These are phyloP conservation scores for Mucuna pruriens DNA, from an alignment of 306 rosid species.

Conservation along the genomic window DNA sequence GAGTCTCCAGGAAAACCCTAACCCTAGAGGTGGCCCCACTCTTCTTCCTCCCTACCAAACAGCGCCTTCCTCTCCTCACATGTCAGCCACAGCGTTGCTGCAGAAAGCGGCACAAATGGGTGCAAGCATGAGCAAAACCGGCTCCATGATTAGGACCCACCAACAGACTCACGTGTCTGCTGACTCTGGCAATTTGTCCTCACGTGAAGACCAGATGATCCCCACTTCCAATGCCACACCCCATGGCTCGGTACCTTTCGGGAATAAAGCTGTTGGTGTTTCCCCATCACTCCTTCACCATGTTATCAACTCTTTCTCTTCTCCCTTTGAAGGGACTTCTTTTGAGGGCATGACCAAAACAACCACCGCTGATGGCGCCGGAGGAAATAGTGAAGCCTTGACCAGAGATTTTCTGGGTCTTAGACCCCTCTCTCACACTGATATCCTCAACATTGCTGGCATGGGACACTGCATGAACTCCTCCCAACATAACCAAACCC, in stretches of 20 bases:
- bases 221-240: not conserved
- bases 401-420: slow-evolving; percentile 95
- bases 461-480: slow-evolving; percentile 62
- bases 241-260: slow-evolving; percentile 37
- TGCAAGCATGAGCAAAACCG: slow-evolving; percentile 52
- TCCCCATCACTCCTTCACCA: slow-evolving; percentile 55
- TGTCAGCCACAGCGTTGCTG: slow-evolving; percentile 97
- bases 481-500: slow-evolving; percentile 57
- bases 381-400: slow-evolving; percentile 53
- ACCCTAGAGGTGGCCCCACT: slow-evolving; percentile 66
- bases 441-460: slow-evolving; percentile 72
- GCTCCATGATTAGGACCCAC: slow-evolving; percentile 58
- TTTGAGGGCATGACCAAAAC: slow-evolving; percentile 48
- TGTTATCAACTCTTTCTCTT: slow-evolving; percentile 53
- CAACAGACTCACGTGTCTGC: slow-evolving; percentile 60
- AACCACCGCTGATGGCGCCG: not conserved
- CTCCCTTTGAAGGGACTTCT: slow-evolving; percentile 23
- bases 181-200: slow-evolving; percentile 47
- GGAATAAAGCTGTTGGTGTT: slow-evolving; percentile 30
- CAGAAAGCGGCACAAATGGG: slow-evolving; percentile 99
- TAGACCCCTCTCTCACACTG: slow-evolving; percentile 70
- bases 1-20: slow-evolving; percentile 62
- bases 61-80: slow-evolving; percentile 52
- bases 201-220: slow-evolving; percentile 48
- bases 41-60: slow-evolving; percentile 54